Evolutionary conservation across 2,329 filamentous ascomycete species (phyloP).

Genomic region (Basipetospora sp.): DNA sequence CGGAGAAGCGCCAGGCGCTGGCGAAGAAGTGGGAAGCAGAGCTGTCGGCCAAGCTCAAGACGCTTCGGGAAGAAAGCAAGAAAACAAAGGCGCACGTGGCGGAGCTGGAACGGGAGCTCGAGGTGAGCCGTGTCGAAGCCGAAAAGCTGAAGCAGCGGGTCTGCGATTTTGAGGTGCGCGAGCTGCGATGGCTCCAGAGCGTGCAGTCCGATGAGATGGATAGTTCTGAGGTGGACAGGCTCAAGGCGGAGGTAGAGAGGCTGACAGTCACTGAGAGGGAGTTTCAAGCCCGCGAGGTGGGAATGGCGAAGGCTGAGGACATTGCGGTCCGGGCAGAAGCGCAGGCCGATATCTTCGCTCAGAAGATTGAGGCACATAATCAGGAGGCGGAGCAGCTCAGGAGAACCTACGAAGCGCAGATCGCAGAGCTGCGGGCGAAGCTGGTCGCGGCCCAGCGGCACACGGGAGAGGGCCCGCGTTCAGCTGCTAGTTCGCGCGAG

Average conservation of each 20-base stretch:
- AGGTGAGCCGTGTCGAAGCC: constrained; percentile 42
- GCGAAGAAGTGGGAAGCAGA: constrained; percentile 68
- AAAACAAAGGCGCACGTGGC: constrained; percentile 45
- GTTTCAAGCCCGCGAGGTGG: constrained; percentile 48
- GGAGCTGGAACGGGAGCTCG: constrained; percentile 41
- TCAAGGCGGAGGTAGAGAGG: constrained; percentile 44
- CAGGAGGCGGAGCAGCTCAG: constrained; percentile 29
- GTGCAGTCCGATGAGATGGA: constrained; percentile 48
- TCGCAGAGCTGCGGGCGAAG: constrained; percentile 30
- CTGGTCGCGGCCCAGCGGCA: constrained; percentile 25
- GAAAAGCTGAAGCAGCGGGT: constrained; percentile 52
- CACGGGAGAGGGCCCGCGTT: constrained; percentile 14
- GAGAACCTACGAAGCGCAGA: constrained; percentile 32
- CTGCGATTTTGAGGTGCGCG: constrained; percentile 53
- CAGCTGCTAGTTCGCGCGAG: too few species aligned
- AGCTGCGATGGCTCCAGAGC: constrained; percentile 48
- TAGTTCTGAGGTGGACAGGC: constrained; percentile 42
- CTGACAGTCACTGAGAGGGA: constrained; percentile 47
- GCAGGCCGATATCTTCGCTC: constrained; percentile 41
- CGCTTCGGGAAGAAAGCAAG: constrained; percentile 55
- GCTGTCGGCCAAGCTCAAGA: constrained; percentile 48
- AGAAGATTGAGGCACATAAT: constrained; percentile 40
- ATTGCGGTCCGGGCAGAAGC: constrained; percentile 43
- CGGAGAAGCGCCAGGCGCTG: constrained; percentile 54
- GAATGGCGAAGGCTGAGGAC: constrained; percentile 41